Evolutionary conservation across 441 rosid species (phyloP), one percentile per base, ranked within the genome.

Genomic region (Erodium texanum): DNA sequence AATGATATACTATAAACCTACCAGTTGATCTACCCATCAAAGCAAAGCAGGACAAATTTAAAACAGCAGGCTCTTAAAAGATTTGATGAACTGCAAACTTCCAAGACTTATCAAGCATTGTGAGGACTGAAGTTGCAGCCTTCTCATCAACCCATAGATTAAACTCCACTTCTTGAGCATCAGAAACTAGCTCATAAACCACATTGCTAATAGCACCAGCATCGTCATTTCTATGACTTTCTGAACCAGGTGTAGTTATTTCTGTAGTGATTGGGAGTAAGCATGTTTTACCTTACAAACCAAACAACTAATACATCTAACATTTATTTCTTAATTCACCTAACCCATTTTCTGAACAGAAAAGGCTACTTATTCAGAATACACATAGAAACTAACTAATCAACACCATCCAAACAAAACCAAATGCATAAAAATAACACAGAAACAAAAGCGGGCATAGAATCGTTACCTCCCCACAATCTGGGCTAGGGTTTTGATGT

Each of bases 401-500:
- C 1, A 34, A 32, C 45, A 11, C 18, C 10, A 43, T 10, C 29
- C 29, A 27, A 27, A 27, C 29, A 27, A 4, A 36, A 10, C 45
- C 41, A 20, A 23, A 41, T 38, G 22, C 20, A 20, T 1, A 29
- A 12, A 54, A 62, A 61, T 20, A 64, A 2, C 18, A 45, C 16
- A 45, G 54, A 5, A 45, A 15, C 4, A 11, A 14, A 45, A 45
- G 2, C 1, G 62, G 24, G 24, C 27, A 8, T 22, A 3, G 10
- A 11, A 58, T 58, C 62, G 10, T 67, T 66, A 85, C 97, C 97
- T 89, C 76, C 96, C 97, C 0, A 86, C 77, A 62, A 89, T 66
- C 78, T 54, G 69, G 19, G 91, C 87, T 4, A 92, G 83, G 73
- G 83, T 86, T 77, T 89, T 92, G 74, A 82, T 88, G 58, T 89